Evolutionary conservation across 202 grass and related monocot genomes (phyloP).

Genomic region (Elaeis oleifera): DNA sequence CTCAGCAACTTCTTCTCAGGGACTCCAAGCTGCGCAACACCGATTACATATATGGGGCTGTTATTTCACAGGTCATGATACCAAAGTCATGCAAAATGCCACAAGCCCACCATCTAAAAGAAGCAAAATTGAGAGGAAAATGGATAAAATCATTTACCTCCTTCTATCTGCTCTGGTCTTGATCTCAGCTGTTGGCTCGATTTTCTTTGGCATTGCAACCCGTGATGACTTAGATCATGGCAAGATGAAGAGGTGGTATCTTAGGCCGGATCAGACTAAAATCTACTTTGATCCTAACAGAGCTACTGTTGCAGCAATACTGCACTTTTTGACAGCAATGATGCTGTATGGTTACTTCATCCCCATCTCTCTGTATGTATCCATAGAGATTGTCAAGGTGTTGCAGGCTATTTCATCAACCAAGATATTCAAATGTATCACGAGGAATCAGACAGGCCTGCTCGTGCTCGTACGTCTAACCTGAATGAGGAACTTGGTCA

Average conservation of each 20-base stretch:
- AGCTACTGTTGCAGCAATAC: slow-evolving; percentile 57
- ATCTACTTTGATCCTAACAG: slow-evolving; percentile 68
- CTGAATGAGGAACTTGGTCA: slow-evolving; percentile 95
- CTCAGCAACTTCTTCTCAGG: slow-evolving; percentile 40
- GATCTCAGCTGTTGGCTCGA: slow-evolving; percentile 70
- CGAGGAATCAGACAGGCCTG: slow-evolving; percentile 82
- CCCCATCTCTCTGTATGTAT: slow-evolving; percentile 96
- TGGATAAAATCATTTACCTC: slow-evolving; percentile 90
- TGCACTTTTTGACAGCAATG: slow-evolving; percentile 87
- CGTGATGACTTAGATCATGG: slow-evolving; percentile 68
- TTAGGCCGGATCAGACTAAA: slow-evolving; percentile 53
- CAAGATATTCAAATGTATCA: slow-evolving; percentile 88
- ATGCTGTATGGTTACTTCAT: slow-evolving; percentile 97
- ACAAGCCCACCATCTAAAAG: slow-evolving; percentile 90
- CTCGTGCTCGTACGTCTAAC: slow-evolving; percentile 83
- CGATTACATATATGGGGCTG: slow-evolving; percentile 18
- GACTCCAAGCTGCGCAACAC: slow-evolving; percentile 27
- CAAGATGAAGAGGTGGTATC: slow-evolving; percentile 67
- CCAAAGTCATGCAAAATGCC: slow-evolving; percentile 95
- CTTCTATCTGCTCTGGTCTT: slow-evolving; percentile 52
- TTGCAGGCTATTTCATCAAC: slow-evolving; percentile 92
- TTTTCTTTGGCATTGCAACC: slow-evolving; percentile 81
- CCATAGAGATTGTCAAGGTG: slow-evolving; percentile 98
- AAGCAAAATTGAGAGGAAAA: slow-evolving; percentile 88
- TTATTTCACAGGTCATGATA: slow-evolving; percentile 76